Percentiles rank a stretch among this genome's conserved stretches.
Evolutionary conservation across 2,329 filamentous ascomycete species (phyloP).

Genomic region (Tricladium varicosporioides): DNA sequence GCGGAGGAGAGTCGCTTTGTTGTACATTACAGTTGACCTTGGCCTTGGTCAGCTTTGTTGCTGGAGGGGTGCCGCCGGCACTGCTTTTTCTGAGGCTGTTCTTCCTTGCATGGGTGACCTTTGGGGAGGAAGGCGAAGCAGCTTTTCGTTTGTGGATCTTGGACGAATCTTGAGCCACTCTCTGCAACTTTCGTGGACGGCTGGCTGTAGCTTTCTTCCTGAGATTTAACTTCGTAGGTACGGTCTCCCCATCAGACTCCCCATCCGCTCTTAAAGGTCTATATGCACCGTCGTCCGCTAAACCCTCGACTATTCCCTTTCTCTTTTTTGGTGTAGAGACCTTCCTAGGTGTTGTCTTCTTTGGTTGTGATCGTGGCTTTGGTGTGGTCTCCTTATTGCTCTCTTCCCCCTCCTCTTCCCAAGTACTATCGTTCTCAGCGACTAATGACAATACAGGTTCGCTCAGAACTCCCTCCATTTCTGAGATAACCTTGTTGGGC

Average conservation of each 20-base stretch:
- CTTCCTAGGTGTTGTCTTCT: slow-evolving; percentile 13
- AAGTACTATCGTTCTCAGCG: neutral
- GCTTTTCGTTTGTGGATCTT: neutral
- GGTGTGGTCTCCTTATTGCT: slow-evolving; percentile 7
- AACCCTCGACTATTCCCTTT: slow-evolving; percentile 21
- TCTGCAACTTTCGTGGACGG: slow-evolving; percentile 21
- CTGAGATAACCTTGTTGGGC: too few species aligned
- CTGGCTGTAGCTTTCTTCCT: slow-evolving; percentile 13
- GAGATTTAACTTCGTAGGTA: slow-evolving; percentile 13
- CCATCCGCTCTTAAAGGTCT: slow-evolving; percentile 14
- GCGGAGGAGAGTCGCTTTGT: slow-evolving; percentile 19
- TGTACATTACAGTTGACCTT: slow-evolving; percentile 5
- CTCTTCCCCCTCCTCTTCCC: slow-evolving; percentile 1
- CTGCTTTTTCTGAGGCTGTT: neutral
- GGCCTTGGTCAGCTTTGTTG: neutral
- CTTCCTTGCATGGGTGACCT: neutral
- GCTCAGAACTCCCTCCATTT: neutral
- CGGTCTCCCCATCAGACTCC: slow-evolving; percentile 20
- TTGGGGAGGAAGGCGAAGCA: neutral
- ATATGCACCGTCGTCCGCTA: slow-evolving; percentile 22
- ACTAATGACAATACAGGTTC: neutral
- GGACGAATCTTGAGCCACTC: slow-evolving; percentile 9
- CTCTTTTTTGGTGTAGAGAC: slow-evolving; percentile 14
- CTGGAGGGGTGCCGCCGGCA: neutral
- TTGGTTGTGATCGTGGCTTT: slow-evolving; percentile 4